Evolutionary conservation across 306 rosid genomes (phyloP).

Genomic region (Vigna radiata): DNA sequence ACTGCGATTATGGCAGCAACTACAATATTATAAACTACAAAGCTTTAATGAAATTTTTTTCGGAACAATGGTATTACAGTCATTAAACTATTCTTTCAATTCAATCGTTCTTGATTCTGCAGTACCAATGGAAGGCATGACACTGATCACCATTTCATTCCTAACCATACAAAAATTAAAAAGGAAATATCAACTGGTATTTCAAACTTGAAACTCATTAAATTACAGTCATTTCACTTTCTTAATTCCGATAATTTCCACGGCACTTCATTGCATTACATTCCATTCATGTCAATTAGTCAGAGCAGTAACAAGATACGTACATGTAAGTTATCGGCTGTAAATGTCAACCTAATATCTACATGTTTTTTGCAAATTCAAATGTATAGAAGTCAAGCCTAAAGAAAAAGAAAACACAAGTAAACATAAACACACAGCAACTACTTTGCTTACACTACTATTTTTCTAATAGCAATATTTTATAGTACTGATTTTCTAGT

Average conservation of each 20-base stretch:
- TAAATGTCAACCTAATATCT: not conserved
- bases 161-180: slow-evolving; percentile 24
- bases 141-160: slow-evolving; percentile 23
- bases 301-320: slow-evolving; percentile 22
- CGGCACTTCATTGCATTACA: not conserved
- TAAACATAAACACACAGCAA: not conserved
- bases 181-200: not conserved
- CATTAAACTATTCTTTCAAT: slow-evolving; percentile 8
- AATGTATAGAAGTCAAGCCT: slow-evolving; percentile 10
- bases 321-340: slow-evolving; percentile 5
- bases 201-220: not conserved
- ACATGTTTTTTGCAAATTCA: slow-evolving; percentile 27
- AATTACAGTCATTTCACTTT: not conserved
- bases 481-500: slow-evolving; percentile 4
- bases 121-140: not conserved
- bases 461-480: slow-evolving; percentile 1
- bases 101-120: not conserved
- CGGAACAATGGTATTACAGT: not conserved
- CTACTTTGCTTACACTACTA: slow-evolving; percentile 31
- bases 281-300: not conserved
- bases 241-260: not conserved
- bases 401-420: not conserved
- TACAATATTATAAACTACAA: slow-evolving; percentile 3
- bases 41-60: not conserved
- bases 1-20: not conserved